Evolutionary conservation across 2,329 filamentous ascomycete genomes (phyloP).

Genomic region (Plenodomus tracheiphilus): DNA sequence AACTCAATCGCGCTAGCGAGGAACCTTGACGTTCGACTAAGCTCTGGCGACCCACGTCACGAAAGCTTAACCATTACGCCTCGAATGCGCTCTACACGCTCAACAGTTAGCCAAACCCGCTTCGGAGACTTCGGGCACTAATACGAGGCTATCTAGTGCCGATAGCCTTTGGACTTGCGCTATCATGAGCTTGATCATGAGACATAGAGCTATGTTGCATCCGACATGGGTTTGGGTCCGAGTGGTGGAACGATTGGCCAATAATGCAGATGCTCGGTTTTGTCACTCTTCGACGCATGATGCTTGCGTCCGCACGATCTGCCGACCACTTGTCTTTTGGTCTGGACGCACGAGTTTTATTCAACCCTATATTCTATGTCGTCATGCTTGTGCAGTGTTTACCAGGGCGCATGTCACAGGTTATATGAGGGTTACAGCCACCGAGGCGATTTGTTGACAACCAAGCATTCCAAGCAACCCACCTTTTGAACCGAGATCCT

Average conservation of each 20-base stretch:
- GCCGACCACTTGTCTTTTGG: neutral
- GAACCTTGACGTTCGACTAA: slow-evolving; percentile 11
- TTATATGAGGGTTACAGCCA: neutral
- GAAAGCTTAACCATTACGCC: slow-evolving; percentile 9
- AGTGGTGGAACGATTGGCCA: too few species aligned
- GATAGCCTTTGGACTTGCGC: neutral
- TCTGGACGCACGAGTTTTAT: neutral
- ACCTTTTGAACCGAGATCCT: neutral
- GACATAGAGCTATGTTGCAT: too few species aligned
- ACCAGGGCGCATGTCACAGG: neutral
- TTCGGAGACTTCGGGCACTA: slow-evolving; percentile 6
- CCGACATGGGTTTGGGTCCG: too few species aligned
- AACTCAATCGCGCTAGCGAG: neutral
- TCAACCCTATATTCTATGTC: neutral
- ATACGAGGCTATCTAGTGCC: neutral
- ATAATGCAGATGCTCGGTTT: neutral
- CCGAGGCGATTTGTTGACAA: neutral
- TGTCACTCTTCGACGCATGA: neutral
- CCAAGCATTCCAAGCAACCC: neutral
- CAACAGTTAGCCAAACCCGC: too few species aligned
- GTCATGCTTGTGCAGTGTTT: neutral
- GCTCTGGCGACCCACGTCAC: slow-evolving; percentile 9
- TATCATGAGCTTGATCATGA: too few species aligned
- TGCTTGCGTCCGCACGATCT: neutral
- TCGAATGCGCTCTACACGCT: neutral